Evolutionary conservation across 1,284 basidiomycete genomes (phyloP), one percentile per base, ranked within the genome.

Genomic region (Ganoderma sinense): DNA sequence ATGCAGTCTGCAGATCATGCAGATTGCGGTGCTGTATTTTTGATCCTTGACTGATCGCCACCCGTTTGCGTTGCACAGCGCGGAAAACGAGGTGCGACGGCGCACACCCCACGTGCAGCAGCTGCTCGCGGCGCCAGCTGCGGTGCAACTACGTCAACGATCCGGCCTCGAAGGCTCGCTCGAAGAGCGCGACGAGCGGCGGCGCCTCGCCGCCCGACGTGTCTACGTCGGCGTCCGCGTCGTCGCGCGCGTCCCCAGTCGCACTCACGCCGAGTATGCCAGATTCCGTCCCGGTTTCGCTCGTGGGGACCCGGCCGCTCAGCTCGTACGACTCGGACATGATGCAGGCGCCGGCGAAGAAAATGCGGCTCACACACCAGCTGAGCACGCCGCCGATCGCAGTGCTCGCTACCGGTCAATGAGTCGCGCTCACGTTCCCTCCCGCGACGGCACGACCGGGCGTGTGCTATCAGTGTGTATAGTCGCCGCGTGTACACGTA

Each of bases 31-130:
- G 45, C 64, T 26, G 11, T 23, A 29, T 18, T 67, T 8, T 39
- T 41, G 43, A 20, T 45, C 20, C 64, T 72, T 68, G 71, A 64
- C 59, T 62, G 33, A 58, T 66, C 23, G 72, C 70, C 70, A 65
- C 55, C 23, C 40, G 18, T 29, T 26, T 29, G 18, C 23, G 62
- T 36, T 59, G 63, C 74, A 51, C 74, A 94, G 93, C 92, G 41
- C 92, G 93, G 68, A 94, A 94, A 82, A 94, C 93, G 20, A 91
- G 93, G 78, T 94, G 93, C 75, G 93, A 94, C 79, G 93, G 93
- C 56, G 90, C 86, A 26, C 91, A 92, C 77, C 93, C 93, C 40
- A 86, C 90, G 39, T 94, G 93, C 78, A 88, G 91, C 69, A 93
- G 92, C 80, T 94, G 93, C 79, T 87, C 89, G 67, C 89, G 92